These are phyloP conservation scores for Pisolithus tinctorius DNA, from an alignment of 768 basidiomycete species.

Conservation along the genomic window DNA sequence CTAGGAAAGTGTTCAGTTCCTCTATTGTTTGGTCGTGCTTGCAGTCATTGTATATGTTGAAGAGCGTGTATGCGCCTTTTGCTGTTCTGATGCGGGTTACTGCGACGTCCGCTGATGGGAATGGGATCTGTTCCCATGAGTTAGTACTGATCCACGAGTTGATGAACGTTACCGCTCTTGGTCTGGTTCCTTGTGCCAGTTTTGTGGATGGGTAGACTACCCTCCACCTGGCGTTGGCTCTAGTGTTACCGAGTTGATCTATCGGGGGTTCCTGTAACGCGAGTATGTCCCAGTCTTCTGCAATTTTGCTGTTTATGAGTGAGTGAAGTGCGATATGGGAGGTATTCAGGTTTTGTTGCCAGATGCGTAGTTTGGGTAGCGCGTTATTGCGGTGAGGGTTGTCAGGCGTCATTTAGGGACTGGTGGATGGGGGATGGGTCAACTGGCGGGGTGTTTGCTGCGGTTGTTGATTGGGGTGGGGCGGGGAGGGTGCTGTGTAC, in stretches of 20 bases:
- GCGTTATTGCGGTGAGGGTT: no score
- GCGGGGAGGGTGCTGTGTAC: no score
- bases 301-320: constrained; percentile 6
- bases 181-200: neutral
- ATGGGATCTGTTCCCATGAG: constrained; percentile 17
- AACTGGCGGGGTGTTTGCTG: no score
- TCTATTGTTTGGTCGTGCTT: neutral
- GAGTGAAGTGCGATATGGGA: constrained; percentile 13
- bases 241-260: neutral
- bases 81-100: constrained; percentile 8
- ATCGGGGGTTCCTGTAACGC: constrained; percentile 2
- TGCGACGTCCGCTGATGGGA: constrained; percentile 15
- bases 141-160: constrained; percentile 11
- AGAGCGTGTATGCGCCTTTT: constrained; percentile 7
- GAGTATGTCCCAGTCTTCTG: constrained; percentile 1
- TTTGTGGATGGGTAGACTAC: neutral
- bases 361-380: constrained; percentile 11
- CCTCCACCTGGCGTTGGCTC: neutral
- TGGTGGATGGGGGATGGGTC: no score
- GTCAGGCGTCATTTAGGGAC: no score
- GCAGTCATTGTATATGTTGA: constrained; percentile 10
- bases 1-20: neutral
- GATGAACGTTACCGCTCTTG: constrained; percentile 15
- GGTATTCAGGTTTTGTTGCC: constrained; percentile 26
- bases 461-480: no score